Evolutionary conservation across 177 flowering plant species (phyloP), one percentile per base, ranked within the genome.

Genomic region (Vitis hybrid): DNA sequence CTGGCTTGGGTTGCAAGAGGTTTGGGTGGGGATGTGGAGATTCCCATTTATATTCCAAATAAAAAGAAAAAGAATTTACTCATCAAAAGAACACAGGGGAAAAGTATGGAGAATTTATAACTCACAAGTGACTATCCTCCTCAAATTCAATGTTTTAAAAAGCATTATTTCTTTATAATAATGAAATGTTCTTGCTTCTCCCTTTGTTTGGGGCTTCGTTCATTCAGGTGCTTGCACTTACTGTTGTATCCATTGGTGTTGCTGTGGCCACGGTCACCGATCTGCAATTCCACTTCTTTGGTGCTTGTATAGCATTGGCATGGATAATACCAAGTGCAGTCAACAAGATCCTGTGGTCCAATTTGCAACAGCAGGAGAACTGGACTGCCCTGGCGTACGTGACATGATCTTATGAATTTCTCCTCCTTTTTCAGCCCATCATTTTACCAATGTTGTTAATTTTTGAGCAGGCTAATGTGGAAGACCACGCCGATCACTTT

Each of bases 361-460:
- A 76, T 76, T 72, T 88, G 72, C 92, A 88, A 61, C 92, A 88
- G 71, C 86, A 80, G 65, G 89, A 84, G 62, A 88, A 82, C 53
- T 88, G 92, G 92, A 85, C 87, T 11, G 90, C 92, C n/a, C 80
- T 86, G 63, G 90, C 92, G 90, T 86, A 86, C 52, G 86, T 82
- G 41, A 14, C 48, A 57, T 67, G n/a, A 62, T 51, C 49, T 63
- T 56, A 21, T 49, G 9, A 48, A 13, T 17, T 52, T 65, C 21
- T 35, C 56, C n/a, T 55, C 15, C 1, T 15, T 64, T 32, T 27
- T 61, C 9, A 20, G 13, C 2, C 41, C 32, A 10, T 15, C 9
- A 32, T 27, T 6, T 65, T 11, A 35, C 10, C 13, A 54, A 15
- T 32, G 27, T 30, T 70, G 11, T 53, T 17, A 49, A 32, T 49